phyloP scores from a whole-genome alignment of 108 stramenopile species.

The Cyclotella choctawhatcheeana region DNA sequence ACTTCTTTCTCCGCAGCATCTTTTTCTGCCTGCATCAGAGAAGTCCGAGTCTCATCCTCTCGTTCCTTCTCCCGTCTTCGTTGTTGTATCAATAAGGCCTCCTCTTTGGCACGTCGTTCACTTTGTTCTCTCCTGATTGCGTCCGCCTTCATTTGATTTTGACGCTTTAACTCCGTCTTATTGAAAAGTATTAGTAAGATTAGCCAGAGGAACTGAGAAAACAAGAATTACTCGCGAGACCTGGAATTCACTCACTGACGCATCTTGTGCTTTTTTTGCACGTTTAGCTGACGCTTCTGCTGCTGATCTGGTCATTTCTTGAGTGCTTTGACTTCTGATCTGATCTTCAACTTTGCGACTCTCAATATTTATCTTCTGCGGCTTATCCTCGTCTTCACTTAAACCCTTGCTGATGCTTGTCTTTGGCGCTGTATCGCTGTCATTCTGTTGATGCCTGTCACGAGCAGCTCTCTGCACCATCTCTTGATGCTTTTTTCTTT shows the following conservation, averaged over 20 bases:
- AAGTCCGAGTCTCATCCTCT: neutral
- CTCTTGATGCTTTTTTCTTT: conserved; percentile 44
- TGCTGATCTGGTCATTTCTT: neutral
- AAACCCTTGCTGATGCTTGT: neutral
- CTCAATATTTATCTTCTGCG: neutral
- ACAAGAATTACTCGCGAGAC: too few relatives aligned
- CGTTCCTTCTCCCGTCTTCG: neutral
- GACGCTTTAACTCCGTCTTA: neutral
- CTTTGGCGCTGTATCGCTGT: neutral
- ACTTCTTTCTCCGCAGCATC: neutral
- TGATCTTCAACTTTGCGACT: too few relatives aligned
- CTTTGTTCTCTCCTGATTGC: conserved; percentile 8
- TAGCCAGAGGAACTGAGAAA: too few relatives aligned
- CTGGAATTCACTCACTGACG: neutral
- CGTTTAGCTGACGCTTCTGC: conserved; percentile 4
- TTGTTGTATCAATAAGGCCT: neutral
- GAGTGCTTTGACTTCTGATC: conserved; percentile 2
- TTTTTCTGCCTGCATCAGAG: neutral
- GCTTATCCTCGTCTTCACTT: neutral
- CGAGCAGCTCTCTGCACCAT: conserved; percentile 14
- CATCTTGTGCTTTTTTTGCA: conserved; percentile 4
- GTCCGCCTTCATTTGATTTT: conserved; percentile 8
- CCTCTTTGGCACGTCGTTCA: neutral
- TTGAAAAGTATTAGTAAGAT: too few relatives aligned
- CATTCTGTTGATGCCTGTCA: neutral